phyloP scores from a whole-genome alignment of 305 asterid genomes.

The Coffea humblotiana region DNA sequence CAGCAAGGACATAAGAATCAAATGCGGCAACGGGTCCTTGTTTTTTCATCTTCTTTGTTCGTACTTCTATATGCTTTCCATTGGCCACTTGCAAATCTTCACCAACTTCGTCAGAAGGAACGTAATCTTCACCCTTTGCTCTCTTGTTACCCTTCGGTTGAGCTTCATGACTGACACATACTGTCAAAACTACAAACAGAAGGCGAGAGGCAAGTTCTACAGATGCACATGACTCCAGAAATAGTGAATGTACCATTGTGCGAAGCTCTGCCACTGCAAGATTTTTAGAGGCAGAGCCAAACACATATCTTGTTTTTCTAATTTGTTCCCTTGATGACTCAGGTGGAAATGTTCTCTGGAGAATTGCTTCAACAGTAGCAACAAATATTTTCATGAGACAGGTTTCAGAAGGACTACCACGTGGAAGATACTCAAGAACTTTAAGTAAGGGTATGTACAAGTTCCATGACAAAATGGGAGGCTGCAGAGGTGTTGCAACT shows the following conservation, averaged over 20 bases:
- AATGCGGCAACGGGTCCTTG: slow-evolving; percentile 97
- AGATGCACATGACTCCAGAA: slow-evolving; percentile 82
- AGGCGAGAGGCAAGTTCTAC: slow-evolving; percentile 94
- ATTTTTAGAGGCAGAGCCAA: slow-evolving; percentile 88
- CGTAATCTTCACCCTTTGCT: slow-evolving; percentile 57
- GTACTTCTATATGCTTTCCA: slow-evolving; percentile 44
- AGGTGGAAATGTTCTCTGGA: slow-evolving; percentile 87
- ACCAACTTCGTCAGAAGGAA: slow-evolving; percentile 36
- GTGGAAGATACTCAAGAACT: slow-evolving; percentile 97
- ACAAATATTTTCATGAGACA: slow-evolving; percentile 98
- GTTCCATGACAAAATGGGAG: slow-evolving; percentile 91
- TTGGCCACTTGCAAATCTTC: slow-evolving; percentile 40
- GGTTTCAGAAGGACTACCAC: slow-evolving; percentile 97
- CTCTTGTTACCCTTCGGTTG: slow-evolving; percentile 73
- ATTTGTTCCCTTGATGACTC: slow-evolving; percentile 78
- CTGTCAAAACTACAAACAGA: slow-evolving; percentile 94
- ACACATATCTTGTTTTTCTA: slow-evolving; percentile 67
- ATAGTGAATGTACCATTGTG: slow-evolving; percentile 91
- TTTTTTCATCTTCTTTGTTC: slow-evolving; percentile 54
- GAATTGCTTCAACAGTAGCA: slow-evolving; percentile 97
- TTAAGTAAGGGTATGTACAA: slow-evolving; percentile 90
- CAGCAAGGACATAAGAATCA: slow-evolving; percentile 97
- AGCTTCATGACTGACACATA: slow-evolving; percentile 94
- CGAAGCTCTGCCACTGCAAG: slow-evolving; percentile 97
- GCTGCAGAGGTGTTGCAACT: slow-evolving; percentile 94